Base-by-base conservation (phyloP, 768 basidiomycete species). In the Cyclocybe aegerita region DNA sequence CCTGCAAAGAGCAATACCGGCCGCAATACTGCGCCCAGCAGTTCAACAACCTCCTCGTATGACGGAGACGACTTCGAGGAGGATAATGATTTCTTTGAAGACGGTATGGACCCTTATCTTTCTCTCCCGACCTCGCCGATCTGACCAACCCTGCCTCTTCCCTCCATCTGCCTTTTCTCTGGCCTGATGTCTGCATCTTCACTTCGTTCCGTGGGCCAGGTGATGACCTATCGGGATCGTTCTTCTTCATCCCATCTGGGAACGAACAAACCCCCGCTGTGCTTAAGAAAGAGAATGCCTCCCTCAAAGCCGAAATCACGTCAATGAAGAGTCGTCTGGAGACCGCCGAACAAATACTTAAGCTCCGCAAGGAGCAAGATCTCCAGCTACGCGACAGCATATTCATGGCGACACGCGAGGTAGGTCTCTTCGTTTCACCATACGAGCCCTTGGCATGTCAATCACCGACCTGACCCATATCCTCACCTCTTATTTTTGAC, bases 321-420 rank as follows among this genome's bases (percentile, higher is more conserved):
- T 66, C 69, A 7, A 69, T 82, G 67, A 79, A 81, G 62, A 78
- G 74, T 54, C 78, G 79, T 34, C 67, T 93, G 35, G 77, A 81
- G 29, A 70, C 75, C 6, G 76, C 85, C 16, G 87, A 92, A 53
- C 78, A 77, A 15, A 67, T 81, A 41, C 64, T 92, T 37, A 85
- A 86, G 55, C 58, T 83, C 52, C 81, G 88, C 50, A 83, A 84
- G 63, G 90, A 89, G 51, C 90, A 92, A 61, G 90, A 91, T 61
- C 75, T 81, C 46, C 81, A 90, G 42, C 67, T 93, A 50, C 83
- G 88, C 16, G 90, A 92, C 56, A 89, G 88, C 55, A 90, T 93
- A 50, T 73, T 83, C 73, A 69, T 78, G 81, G 75, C 85, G 68
- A 65, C 83, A 67, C 73, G 86, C 77, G 84, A 92, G 79, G 73